Evolutionary conservation across 768 basidiomycete genomes (phyloP).

Genomic region (Mycena floridula): DNA sequence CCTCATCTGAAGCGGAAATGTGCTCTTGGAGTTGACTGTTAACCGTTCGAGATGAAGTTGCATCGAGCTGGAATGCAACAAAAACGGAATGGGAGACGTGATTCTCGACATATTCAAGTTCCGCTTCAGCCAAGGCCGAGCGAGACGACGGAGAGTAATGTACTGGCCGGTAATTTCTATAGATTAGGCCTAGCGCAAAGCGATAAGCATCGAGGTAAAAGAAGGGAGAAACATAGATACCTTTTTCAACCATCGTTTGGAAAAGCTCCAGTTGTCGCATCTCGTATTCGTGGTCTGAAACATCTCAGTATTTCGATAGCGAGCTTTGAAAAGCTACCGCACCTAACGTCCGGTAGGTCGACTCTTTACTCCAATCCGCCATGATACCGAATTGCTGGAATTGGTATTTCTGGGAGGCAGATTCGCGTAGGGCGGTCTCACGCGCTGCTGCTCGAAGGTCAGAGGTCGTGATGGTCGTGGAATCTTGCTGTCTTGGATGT

Average conservation of each 20-base stretch:
- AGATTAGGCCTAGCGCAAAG: slow-evolving; percentile 72
- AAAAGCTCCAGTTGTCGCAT: slow-evolving; percentile 84
- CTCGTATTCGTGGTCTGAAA: slow-evolving; percentile 77
- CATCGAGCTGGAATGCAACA: slow-evolving; percentile 67
- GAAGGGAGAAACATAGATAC: slow-evolving; percentile 26
- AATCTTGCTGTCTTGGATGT: slow-evolving; percentile 40
- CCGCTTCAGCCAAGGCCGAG: slow-evolving; percentile 93
- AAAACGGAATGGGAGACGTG: slow-evolving; percentile 87
- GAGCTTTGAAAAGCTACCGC: slow-evolving; percentile 10
- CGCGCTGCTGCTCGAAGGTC: slow-evolving; percentile 68
- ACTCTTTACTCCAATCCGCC: slow-evolving; percentile 76
- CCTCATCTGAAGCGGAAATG: slow-evolving; percentile 16
- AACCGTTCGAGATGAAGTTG: slow-evolving; percentile 8
- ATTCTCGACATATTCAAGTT: slow-evolving; percentile 84
- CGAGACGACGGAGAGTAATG: slow-evolving; percentile 93
- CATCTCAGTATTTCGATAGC: not conserved
- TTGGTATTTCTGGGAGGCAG: slow-evolving; percentile 70
- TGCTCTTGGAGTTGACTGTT: slow-evolving; percentile 21
- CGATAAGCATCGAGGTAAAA: not conserved
- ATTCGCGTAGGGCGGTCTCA: slow-evolving; percentile 65
- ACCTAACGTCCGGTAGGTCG: slow-evolving; percentile 88
- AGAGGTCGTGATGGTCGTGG: slow-evolving; percentile 46
- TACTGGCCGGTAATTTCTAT: slow-evolving; percentile 82
- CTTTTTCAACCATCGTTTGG: slow-evolving; percentile 81
- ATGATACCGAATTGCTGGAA: slow-evolving; percentile 83